These are phyloP conservation scores for Solanum appendiculatum DNA, from an alignment of 257 asterid species.

Conservation along the genomic window DNA sequence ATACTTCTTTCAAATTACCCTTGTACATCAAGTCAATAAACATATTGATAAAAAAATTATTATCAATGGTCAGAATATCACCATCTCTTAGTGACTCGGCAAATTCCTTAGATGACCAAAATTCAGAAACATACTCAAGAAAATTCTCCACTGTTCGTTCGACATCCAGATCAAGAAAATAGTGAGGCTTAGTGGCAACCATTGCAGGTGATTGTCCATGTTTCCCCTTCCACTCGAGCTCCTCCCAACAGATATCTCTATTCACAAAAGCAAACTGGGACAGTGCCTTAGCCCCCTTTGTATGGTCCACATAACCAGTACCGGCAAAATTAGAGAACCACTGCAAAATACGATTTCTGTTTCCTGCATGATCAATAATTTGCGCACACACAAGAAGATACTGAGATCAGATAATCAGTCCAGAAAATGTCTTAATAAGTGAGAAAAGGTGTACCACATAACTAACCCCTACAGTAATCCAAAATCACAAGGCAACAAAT, in stretches of 20 bases:
- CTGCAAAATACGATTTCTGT: slow-evolving; percentile 54
- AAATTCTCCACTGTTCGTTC: slow-evolving; percentile 83
- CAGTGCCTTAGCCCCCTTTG: slow-evolving; percentile 87
- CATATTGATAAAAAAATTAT: slow-evolving; percentile 47
- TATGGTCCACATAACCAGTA: slow-evolving; percentile 46
- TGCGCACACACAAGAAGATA: background rate
- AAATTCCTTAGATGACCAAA: slow-evolving; percentile 88
- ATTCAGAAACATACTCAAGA: slow-evolving; percentile 85
- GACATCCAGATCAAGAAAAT: slow-evolving; percentile 94
- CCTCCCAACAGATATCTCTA: slow-evolving; percentile 97
- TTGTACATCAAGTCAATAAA: slow-evolving; percentile 73
- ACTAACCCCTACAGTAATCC: background rate
- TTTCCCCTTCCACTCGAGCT: slow-evolving; percentile 95
- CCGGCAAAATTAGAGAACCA: slow-evolving; percentile 87
- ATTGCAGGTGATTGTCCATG: slow-evolving; percentile 99
- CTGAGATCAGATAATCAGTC: background rate
- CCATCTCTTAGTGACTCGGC: slow-evolving; percentile 87
- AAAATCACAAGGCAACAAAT: background rate
- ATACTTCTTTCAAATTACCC: slow-evolving; percentile 56
- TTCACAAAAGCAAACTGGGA: slow-evolving; percentile 86
- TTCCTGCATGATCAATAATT: slow-evolving; percentile 41
- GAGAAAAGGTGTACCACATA: background rate
- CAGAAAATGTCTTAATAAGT: background rate
- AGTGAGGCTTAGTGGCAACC: slow-evolving; percentile 99
- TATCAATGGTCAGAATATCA: slow-evolving; percentile 55